Base-by-base conservation (phyloP, 331 rosid species). In the Rhamnella rubrinervis region DNA sequence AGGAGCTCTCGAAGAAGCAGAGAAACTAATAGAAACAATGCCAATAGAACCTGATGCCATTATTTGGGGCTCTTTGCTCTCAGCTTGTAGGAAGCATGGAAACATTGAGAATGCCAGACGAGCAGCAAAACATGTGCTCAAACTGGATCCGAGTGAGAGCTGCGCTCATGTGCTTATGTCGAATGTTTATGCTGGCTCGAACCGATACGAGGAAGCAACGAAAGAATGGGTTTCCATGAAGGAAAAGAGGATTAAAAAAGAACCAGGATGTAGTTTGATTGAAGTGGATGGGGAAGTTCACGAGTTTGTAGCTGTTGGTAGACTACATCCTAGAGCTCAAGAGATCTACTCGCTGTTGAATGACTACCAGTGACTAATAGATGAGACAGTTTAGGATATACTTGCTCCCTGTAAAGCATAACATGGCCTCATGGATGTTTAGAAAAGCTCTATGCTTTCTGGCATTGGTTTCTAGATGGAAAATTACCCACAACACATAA, bases 211-310 rank as follows among this genome's bases (percentile, higher is more conserved):
- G 65, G 88, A 86, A 70, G 97, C 97, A 61, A 61, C 78, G 52
- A 78, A 75, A 71, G 86, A 84, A 37, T 80, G 96, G 85, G 40
- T 87, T 77, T 72, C 77, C 71, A 90, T 88, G 98, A 85, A 67
- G 78, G 81, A 71, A 71, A 85, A 72, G 61, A 71, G 61, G 75
- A 66, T 73, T 61, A 81, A 84, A 80, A 93, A 88, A 80, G 92
- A 93, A 88, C 89, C 96, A 16, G 97, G 96, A n/a, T 85, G 95
- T 73, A 88, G 98, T 78, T 75, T 87, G 70, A 93, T 93, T 65
- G 96, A 93, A 80, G 81, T 91, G 28, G 61, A 87, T 57, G 90
- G 89, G 44, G 91, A 90, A 68, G 85, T 86, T 84, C 92, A 88
- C 23, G 92, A 93, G 80, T 93, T 93, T 66, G 71, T 91, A 61